Conservation (phyloP, 1,139 yeast species). For the Sugiyamaella xylanicola region DNA sequence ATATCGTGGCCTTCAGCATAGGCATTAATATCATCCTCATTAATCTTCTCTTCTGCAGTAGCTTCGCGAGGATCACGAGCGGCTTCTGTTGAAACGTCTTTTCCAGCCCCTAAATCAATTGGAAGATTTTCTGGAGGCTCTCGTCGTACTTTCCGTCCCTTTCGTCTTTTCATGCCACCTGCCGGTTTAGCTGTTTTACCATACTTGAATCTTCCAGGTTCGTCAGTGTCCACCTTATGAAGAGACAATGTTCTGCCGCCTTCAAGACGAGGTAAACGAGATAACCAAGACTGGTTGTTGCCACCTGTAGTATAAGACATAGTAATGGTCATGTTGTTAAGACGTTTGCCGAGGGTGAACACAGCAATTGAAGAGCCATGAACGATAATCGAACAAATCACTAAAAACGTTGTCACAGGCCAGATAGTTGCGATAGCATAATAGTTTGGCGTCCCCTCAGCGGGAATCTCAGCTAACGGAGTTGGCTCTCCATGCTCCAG, state of each 20-base stretch:
- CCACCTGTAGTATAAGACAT: conserved; percentile 84
- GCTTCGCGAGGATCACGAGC: conserved; percentile 28
- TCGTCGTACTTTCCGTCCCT: conserved; percentile 43
- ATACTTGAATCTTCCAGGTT: conserved; percentile 38
- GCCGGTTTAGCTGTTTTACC: conserved; percentile 65
- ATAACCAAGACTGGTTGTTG: conserved; percentile 77
- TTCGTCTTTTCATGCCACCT: conserved; percentile 65
- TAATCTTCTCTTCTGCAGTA: conserved; percentile 27
- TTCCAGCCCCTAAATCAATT: conserved; percentile 39
- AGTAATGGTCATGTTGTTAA: conserved; percentile 90
- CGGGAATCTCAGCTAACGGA: conserved; percentile 60
- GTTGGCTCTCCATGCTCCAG: conserved; percentile 70
- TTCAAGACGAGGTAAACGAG: conserved; percentile 75
- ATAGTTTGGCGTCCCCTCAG: conserved; percentile 57
- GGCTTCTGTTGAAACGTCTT: conserved; percentile 26
- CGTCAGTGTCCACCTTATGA: conserved; percentile 74
- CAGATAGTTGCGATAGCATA: conserved; percentile 75
- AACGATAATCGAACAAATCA: conserved; percentile 82
- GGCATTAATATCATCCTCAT: conserved; percentile 47
- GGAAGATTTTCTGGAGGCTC: conserved; percentile 36
- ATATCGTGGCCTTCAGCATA: conserved; percentile 72
- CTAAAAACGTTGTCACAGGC: conserved; percentile 88
- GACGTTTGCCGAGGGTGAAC: conserved; percentile 80
- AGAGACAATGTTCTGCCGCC: conserved; percentile 76
- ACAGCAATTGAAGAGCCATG: conserved; percentile 98